Evolutionary conservation across 352 stramenopile species (phyloP).

Genomic region (Phytopythium vexans): DNA sequence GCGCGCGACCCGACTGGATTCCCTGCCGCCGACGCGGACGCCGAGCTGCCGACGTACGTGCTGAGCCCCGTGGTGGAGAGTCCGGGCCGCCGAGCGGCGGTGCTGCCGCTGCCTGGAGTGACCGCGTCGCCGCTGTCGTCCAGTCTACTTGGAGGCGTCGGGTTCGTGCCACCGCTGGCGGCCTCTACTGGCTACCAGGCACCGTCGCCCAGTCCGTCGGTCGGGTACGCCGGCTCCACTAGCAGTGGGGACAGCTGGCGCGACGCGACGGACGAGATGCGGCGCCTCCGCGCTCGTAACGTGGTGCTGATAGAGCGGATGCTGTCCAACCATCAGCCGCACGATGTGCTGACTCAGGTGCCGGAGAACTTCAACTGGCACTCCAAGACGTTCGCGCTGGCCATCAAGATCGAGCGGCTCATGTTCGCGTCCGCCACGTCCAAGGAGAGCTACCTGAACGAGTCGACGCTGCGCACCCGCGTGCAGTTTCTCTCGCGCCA

Average conservation of each 20-base stretch:
- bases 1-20: background rate
- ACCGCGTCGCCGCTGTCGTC: slow-evolving; percentile 3
- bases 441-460: slow-evolving; percentile 50
- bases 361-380: slow-evolving; percentile 62
- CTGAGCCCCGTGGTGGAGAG: background rate
- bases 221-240: background rate
- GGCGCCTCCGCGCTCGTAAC: slow-evolving; percentile 35
- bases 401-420: slow-evolving; percentile 63
- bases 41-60: slow-evolving; percentile 2
- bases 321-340: slow-evolving; percentile 46
- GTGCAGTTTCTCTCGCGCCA: slow-evolving; percentile 54
- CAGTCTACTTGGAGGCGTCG: background rate
- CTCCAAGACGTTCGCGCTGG: slow-evolving; percentile 52
- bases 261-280: slow-evolving; percentile 22
- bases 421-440: slow-evolving; percentile 61
- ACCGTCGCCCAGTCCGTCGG: background rate
- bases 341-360: slow-evolving; percentile 58
- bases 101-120: background rate
- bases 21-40: background rate
- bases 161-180: background rate
- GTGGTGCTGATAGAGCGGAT: slow-evolving; percentile 55
- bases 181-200: background rate
- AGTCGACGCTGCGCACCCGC: slow-evolving; percentile 41
- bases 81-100: background rate
- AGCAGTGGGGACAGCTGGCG: slow-evolving; percentile 15